Conservation (phyloP, 2,329 filamentous ascomycete genomes). For the Alternaria sp. region DNA sequence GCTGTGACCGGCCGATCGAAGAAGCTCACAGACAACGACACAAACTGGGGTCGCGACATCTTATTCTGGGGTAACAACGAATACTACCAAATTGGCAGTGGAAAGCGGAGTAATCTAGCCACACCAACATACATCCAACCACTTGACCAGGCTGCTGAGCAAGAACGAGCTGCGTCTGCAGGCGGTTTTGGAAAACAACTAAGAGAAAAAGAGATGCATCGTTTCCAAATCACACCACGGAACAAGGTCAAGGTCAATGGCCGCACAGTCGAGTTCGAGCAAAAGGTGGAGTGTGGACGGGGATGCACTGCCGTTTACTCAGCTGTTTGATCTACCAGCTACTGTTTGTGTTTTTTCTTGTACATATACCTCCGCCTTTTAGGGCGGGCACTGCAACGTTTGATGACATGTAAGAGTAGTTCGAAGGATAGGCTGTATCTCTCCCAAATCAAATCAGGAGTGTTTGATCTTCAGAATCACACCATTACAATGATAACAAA, state of each 20-base stretch:
- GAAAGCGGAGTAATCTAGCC: constrained; percentile 80
- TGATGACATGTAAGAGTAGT: constrained; percentile 5
- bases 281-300: constrained; percentile 85
- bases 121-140: constrained; percentile 80
- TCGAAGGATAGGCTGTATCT: neutral
- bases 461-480: neutral
- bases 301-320: constrained; percentile 69
- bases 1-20: constrained; percentile 54
- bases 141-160: constrained; percentile 69
- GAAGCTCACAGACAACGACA: constrained; percentile 65
- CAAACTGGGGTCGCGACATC: constrained; percentile 87
- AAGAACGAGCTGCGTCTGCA: constrained; percentile 33
- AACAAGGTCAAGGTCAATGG: constrained; percentile 73
- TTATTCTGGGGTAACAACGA: constrained; percentile 97
- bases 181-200: constrained; percentile 48
- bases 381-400: neutral
- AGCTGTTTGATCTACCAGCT: constrained; percentile 8
- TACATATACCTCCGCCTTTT: constrained; percentile 6
- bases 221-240: constrained; percentile 81
- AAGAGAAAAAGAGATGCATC: constrained; percentile 70
- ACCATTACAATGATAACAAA: neutral
- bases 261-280: constrained; percentile 77
- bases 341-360: neutral
- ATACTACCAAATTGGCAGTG: constrained; percentile 89
- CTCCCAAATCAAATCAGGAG: neutral